These are phyloP conservation scores for Candida incommunis DNA, from an alignment of 805 yeast genomes.

Conservation along the genomic window DNA sequence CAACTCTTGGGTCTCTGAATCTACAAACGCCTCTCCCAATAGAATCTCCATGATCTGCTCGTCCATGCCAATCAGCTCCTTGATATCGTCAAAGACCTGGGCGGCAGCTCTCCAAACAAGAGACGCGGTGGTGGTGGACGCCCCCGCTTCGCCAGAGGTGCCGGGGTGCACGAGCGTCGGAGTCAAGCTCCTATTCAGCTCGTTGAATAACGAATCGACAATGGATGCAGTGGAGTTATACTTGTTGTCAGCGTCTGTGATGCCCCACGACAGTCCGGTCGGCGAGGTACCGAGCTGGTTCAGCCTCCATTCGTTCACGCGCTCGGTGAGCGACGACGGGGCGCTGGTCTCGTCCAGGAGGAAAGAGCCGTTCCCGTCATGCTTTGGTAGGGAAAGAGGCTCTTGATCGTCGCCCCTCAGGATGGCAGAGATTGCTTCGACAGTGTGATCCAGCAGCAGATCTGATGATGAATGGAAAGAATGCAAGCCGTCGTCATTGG, in stretches of 20 bases:
- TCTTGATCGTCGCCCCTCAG: too few species aligned
- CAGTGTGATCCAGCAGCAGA: neutral
- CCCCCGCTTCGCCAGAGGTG: neutral
- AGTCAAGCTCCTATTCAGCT: constrained; percentile 11
- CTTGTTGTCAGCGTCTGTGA: neutral
- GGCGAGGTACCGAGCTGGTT: constrained; percentile 18
- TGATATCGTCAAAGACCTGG: constrained; percentile 8
- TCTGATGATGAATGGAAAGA: neutral
- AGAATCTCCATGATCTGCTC: constrained; percentile 23
- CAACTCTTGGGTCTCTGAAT: constrained; percentile 4
- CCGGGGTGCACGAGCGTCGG: neutral
- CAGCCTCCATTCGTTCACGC: constrained; percentile 27
- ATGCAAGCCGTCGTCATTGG: too few species aligned
- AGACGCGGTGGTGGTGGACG: neutral
- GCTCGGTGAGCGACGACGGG: constrained; percentile 19
- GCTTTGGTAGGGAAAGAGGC: neutral
- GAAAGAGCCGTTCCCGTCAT: constrained; percentile 1
- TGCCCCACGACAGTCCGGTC: neutral
- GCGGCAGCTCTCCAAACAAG: constrained; percentile 8
- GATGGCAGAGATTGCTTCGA: neutral
- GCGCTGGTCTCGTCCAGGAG: constrained; percentile 3
- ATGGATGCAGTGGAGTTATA: neutral
- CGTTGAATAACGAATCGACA: constrained; percentile 14
- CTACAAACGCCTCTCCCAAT: constrained; percentile 17
- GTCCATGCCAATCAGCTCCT: constrained; percentile 20